Evolutionary conservation across 176 grass and related monocot species (phyloP), one percentile per base, ranked within the genome.

Genomic region (Juncus inflexus): DNA sequence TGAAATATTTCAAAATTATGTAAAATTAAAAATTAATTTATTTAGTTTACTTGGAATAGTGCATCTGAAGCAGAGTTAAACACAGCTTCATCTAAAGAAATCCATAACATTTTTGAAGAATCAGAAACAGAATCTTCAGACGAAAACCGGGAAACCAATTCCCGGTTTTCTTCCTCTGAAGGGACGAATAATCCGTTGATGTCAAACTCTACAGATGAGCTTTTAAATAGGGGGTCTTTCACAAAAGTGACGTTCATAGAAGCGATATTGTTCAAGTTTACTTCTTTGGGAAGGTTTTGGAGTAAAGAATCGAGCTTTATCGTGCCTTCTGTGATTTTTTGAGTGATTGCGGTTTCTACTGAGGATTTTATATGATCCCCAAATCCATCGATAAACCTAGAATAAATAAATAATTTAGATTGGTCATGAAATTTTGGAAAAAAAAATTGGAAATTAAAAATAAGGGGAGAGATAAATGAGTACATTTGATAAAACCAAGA

Each of bases 401-500:
- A 79, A 74, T 76, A 61, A 55, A 67, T 40, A 40, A 83, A 76
- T 9, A 70, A 55, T 78, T 28, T 9, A 59, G n/a, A 12, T 42
- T 59, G 37, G 42, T 71, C 4, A 59, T 76, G 28, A 49, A 19
- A 54, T 36, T 55, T 61, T 66, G 12, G 36, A 72, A 4, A 55
- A 12, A 51, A 62, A 1, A 64, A 38, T 28, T 28, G 19, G 19
- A 45, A 50, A 72, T 60, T 69, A 37, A 67, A 15, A 6, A 50
- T 64, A 16, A 42, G 63, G 4, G 8, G 75, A 42, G 2, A 55
- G 3, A 35, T 58, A 84, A 58, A 13, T 55, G 70, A 69, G 4
- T 91, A 96, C 92, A 83, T 73, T 86, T 96, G 92, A 87, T 96
- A 96, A 66, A 96, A 89, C 92, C 92, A 96, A 75, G 92, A 91